phyloP scores from a whole-genome alignment of 176 grass and related monocot species.

The Oryza meyeriana region DNA sequence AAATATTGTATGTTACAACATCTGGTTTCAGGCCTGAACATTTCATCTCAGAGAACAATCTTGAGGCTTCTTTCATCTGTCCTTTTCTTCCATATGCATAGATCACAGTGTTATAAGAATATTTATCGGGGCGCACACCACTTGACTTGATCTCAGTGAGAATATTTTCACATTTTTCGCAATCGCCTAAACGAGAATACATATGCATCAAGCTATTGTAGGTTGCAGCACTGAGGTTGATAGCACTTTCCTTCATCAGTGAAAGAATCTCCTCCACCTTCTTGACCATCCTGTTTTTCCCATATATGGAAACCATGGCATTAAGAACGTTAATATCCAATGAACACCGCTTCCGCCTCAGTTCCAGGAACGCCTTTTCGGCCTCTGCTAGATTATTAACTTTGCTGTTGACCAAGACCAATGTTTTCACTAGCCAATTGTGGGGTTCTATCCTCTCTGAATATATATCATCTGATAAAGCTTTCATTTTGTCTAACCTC shows the following conservation, averaged over 20 bases:
- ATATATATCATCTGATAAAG: constrained; percentile 80
- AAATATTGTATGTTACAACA: constrained; percentile 90
- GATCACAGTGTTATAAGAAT: constrained; percentile 96
- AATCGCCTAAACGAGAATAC: constrained; percentile 77
- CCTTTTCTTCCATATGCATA: constrained; percentile 87
- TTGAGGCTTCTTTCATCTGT: constrained; percentile 74
- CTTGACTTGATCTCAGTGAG: constrained; percentile 71
- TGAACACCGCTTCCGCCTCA: constrained; percentile 51
- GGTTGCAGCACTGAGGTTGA: constrained; percentile 64
- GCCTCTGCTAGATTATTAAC: constrained; percentile 60
- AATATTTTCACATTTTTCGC: constrained; percentile 76
- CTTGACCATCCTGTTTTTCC: constrained; percentile 65
- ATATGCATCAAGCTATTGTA: constrained; percentile 95
- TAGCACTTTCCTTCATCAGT: constrained; percentile 63
- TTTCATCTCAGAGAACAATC: constrained; percentile 80
- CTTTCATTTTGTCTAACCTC: constrained; percentile 53
- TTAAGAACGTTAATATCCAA: constrained; percentile 87
- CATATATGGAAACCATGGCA: constrained; percentile 89
- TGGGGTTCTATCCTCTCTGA: constrained; percentile 51
- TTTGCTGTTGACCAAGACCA: constrained; percentile 91
- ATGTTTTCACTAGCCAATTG: constrained; percentile 68
- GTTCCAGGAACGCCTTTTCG: constrained; percentile 69
- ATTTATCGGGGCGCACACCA: constrained; percentile 63
- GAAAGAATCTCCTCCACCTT: constrained; percentile 73
- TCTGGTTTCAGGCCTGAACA: constrained; percentile 66